Percentiles rank a stretch among this genome's conserved stretches.
These are phyloP conservation scores for Clonostachys byssicola DNA, from an alignment of 2,329 filamentous ascomycete genomes.

Conservation along the genomic window DNA sequence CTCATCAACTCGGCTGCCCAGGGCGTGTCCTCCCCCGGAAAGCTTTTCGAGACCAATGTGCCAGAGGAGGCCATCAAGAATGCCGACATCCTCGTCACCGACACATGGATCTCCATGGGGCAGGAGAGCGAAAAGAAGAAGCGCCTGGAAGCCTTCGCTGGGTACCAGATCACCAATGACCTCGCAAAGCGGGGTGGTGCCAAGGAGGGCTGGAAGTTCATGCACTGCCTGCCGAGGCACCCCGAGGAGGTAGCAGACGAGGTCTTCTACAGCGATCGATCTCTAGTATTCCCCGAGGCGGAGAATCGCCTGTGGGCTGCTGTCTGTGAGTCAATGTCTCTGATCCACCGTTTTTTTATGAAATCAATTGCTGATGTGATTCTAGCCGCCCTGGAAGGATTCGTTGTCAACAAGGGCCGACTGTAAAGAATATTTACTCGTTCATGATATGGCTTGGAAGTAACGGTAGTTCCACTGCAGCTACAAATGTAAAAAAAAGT, in stretches of 20 bases:
- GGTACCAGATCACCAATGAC: constrained; percentile 88
- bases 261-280: constrained; percentile 84
- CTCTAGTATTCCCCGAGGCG: constrained; percentile 87
- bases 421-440: constrained; percentile 37
- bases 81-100: constrained; percentile 88
- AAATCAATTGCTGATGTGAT: not conserved
- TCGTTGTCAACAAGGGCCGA: constrained; percentile 90
- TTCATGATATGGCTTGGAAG: constrained; percentile 1
- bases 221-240: constrained; percentile 95
- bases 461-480: constrained; percentile 1
- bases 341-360: not conserved
- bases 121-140: constrained; percentile 82
- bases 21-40: constrained; percentile 55
- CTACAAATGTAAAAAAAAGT: constrained; percentile 8
- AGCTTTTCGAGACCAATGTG: constrained; percentile 68
- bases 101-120: constrained; percentile 98
- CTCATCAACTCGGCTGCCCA: constrained; percentile 64
- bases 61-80: constrained; percentile 83
- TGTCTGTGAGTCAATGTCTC: constrained; percentile 50
- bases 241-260: constrained; percentile 90
- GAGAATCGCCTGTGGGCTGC: constrained; percentile 94
- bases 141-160: constrained; percentile 75
- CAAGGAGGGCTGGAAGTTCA: constrained; percentile 90
- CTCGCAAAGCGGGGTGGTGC: constrained; percentile 81
- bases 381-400: constrained; percentile 73